A percentile compares a stretch with the other conserved stretches of the same genome.
Conservation (phyloP, 2,329 filamentous ascomycete genomes). For the Microdochium nivale region DNA sequence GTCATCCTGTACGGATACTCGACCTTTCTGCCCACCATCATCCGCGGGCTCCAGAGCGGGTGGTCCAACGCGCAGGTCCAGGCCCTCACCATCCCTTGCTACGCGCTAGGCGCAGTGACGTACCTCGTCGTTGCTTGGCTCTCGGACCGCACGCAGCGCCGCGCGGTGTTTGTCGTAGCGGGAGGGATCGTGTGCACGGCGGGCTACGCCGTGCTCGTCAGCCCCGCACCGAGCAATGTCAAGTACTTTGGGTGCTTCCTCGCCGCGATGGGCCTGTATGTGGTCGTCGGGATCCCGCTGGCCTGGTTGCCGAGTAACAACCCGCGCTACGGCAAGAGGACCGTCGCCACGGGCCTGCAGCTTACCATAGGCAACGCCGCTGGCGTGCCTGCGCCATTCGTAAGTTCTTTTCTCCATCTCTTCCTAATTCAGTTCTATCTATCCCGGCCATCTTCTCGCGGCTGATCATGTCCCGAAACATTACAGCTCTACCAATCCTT, state of each 20-base stretch:
- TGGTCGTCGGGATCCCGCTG: conserved; percentile 25
- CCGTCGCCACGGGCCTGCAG: conserved; percentile 52
- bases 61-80: conserved; percentile 52
- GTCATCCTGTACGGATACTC: conserved; percentile 61
- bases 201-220: conserved; percentile 51
- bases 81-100: conserved; percentile 61
- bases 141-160: conserved; percentile 47
- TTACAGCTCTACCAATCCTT: conserved; percentile 15
- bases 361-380: conserved; percentile 55
- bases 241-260: conserved; percentile 57
- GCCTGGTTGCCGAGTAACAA: conserved; percentile 44
- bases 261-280: conserved; percentile 53
- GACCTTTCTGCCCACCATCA: conserved; percentile 63
- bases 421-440: not conserved
- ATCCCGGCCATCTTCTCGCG: not conserved
- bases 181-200: conserved; percentile 40
- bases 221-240: conserved; percentile 20
- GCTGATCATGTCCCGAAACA: not conserved
- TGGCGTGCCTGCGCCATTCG: conserved; percentile 54
- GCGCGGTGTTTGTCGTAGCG: conserved; percentile 45
- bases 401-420: not conserved
- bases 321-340: conserved; percentile 56
- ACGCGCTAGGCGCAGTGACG: conserved; percentile 51
- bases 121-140: conserved; percentile 50
- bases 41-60: conserved; percentile 48